Conservation (phyloP, 2,329 filamentous ascomycete genomes). For the Colletotrichum lentis region DNA sequence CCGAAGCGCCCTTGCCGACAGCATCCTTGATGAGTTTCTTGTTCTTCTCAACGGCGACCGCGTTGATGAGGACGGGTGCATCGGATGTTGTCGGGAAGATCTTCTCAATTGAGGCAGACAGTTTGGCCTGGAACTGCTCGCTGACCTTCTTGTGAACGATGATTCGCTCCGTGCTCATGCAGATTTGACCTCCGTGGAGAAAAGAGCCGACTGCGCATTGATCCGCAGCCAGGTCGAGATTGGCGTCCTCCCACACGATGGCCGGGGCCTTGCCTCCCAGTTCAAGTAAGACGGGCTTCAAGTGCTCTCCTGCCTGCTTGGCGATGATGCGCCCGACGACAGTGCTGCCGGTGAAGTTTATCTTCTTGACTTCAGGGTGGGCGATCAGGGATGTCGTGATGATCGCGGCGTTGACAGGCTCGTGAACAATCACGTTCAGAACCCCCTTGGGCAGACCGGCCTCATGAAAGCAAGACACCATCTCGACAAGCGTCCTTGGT, state of each 20-base stretch:
- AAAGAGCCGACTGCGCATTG: conserved; percentile 76
- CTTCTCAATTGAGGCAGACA: conserved; percentile 51
- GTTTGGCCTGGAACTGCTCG: conserved; percentile 56
- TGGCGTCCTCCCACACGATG: conserved; percentile 81
- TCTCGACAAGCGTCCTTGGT: conserved; percentile 69
- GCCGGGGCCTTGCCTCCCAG: conserved; percentile 83
- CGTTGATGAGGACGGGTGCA: conserved; percentile 74
- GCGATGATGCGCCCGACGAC: conserved; percentile 77
- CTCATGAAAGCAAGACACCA: conserved; percentile 71
- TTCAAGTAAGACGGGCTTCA: conserved; percentile 84
- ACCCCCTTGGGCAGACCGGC: conserved; percentile 80
- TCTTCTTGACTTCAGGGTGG: conserved; percentile 73
- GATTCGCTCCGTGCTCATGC: conserved; percentile 85
- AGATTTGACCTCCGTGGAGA: conserved; percentile 79
- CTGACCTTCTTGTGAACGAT: conserved; percentile 61
- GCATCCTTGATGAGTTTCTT: conserved; percentile 68
- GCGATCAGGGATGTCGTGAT: conserved; percentile 75
- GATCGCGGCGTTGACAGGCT: conserved; percentile 70
- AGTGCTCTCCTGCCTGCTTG: conserved; percentile 71
- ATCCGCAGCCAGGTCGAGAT: conserved; percentile 74
- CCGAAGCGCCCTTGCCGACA: conserved; percentile 66
- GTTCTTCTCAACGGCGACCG: conserved; percentile 69
- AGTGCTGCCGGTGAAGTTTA: conserved; percentile 88
- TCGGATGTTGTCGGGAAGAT: conserved; percentile 66
- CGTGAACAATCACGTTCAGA: conserved; percentile 74